Base-by-base conservation (phyloP, 441 rosid species). In the Eugenia klotzschiana region DNA sequence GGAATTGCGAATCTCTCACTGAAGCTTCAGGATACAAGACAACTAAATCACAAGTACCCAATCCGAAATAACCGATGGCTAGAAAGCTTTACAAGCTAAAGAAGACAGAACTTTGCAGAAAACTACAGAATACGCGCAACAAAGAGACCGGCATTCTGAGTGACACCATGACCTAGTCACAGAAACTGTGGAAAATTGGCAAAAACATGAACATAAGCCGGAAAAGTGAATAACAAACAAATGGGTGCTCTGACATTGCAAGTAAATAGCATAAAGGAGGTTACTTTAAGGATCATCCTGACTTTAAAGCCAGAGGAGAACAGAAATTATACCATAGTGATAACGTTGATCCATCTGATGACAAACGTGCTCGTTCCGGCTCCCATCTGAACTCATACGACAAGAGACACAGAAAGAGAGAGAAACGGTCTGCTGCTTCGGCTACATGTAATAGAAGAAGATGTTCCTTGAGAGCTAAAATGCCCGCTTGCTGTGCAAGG, bases 261-360 rank as follows among this genome's bases (percentile, higher is more conserved):
- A 64, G 46, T 5, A 64, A 33, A 64, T 22, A 69, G 37, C 46
- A 11, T 0, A 37, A 37, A 69, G 25, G 77, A 69, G 77, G 14
- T 11, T 18, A 20, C 46, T 69, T 69, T 0, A 20, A 33, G 25
- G 77, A 37, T 5, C 5, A 20, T 15, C 33, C 77, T 46, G 81
- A 40, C 15, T 58, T 29, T 77, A 72, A 80, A 33, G 23, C 58
- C 22, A 41, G 50, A 83, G 53, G 80, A 10, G 69, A 8, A 41
- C 5, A 52, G 69, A 79, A 74, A 26, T 81, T 88, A 84, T 87
- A 96, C 98, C 96, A 93, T 94, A 51, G 97, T 95, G 87, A 95
- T 91, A 82, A 96, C 93, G 89, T 96, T 96, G 87, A 95, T 91
- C 98, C 99, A 95, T 92, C 94, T 93, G 89, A 96, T 93, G 37